Evolutionary conservation across 192 early-diverging fungal species (phyloP), one percentile per base, ranked within the genome.

Genomic region (Obelidium mucronatum): DNA sequence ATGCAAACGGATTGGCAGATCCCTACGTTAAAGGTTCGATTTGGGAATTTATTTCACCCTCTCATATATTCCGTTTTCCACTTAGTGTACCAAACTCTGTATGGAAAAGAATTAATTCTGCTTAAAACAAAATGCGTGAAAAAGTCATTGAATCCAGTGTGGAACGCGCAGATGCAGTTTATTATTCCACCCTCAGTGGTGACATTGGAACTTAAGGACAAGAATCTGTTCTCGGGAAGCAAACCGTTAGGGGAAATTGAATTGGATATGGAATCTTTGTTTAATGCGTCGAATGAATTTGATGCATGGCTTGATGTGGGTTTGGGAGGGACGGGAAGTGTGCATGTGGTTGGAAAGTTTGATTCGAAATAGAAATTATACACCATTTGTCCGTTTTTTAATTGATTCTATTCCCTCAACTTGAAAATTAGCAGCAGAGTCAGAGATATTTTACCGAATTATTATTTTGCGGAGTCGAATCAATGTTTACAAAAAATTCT

Each of bases 51-150:
- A n/a, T n/a, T n/a, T n/a, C n/a, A n/a, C n/a, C n/a, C n/a, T n/a
- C n/a, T n/a, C n/a, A n/a, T n/a, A n/a, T n/a, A n/a, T n/a, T n/a
- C n/a, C n/a, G n/a, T n/a, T n/a, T n/a, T n/a, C n/a, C n/a, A n/a
- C n/a, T n/a, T n/a, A n/a, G n/a, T n/a, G n/a, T n/a, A n/a, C n/a
- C 80, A 82, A 60, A 36, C 53, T 1, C 58, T 75, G 33, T 76
- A 82, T 72, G 80, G 88, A 26, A 89, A 90, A 64, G 82, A 76
- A 42, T 92, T 91, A 56, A 85, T 78, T 24, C 59, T 94, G 15
- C 74, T 80, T 76, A 93, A 94, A 79, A 94, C 92, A 13, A 76
- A 82, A 40, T 80, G 85, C 6, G 84, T 90, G 56, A 94, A 94
- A 82, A 93, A 93, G 78, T 91, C 83, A 8, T 55, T 90, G 15